Base-by-base conservation (phyloP, 129 eudicot genomes). In the Arctium minus region DNA sequence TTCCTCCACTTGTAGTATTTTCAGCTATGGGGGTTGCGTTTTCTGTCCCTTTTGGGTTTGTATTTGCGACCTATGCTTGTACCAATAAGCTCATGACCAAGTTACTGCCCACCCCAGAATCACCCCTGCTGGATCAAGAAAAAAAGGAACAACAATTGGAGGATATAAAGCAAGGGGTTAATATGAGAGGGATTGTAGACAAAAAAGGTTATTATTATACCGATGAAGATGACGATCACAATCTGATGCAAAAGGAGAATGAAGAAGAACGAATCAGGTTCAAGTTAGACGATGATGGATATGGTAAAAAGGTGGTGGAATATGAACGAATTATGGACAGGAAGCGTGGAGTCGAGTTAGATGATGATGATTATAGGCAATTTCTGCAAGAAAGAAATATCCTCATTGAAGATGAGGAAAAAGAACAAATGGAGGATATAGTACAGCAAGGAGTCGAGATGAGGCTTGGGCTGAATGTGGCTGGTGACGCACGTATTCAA, bases 1-100 rank as follows among this genome's bases (percentile, higher is more conserved):
- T 94, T 81, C 98, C 98, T 79, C 93, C 96, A 2, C 89, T 94
- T 72, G 53, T 90, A 15, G 96, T 90, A 17, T 75, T 85, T 38
- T 92, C 98, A n/a, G 92, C 97, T 0, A 76, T 94, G 73, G 98
- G 98, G 40, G 75, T 90, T 70, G 94, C 92, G 0, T 82, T 88
- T 40, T 89, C 92, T 0, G 85, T 92, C 36, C 98, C 98, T 70
- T 89, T 84, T 36, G 98, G 97, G 31, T 40, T 94, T 48, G 90
- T 85, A 5, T 84, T 82, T 32, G 96, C 90, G 1, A 81, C 86
- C 22, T 94, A 94, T 80, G 92, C 91, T 17, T 90, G 90, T 75
- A 90, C 90, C 3, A 82, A 92, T 67, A 88, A 91, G 88, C 80
- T 94, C 84, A 88, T 94, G 96, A 90, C 44, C 77, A 84, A 33